phyloP scores from a whole-genome alignment of 768 basidiomycete species.

The Kwoniella mangroviensis region DNA sequence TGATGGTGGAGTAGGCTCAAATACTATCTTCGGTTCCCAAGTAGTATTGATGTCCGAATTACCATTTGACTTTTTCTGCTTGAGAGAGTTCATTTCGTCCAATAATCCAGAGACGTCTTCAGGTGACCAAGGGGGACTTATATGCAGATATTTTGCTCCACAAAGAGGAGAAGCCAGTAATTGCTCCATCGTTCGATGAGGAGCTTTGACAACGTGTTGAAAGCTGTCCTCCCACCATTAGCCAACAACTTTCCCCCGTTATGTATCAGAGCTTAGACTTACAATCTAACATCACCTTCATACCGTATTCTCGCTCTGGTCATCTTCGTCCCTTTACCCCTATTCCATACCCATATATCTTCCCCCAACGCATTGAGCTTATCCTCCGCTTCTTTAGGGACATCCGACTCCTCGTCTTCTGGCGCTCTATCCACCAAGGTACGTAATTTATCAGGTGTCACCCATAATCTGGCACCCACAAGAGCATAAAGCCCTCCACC shows the following conservation, averaged over 20 bases:
- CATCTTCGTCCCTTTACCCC: constrained; percentile 34
- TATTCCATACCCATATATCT: constrained; percentile 47
- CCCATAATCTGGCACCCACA: constrained; percentile 48
- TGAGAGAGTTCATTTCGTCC: constrained; percentile 10
- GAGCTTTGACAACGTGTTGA: constrained; percentile 33
- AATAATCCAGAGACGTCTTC: constrained; percentile 32
- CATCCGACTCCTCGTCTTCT: constrained; percentile 17
- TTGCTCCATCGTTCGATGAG: constrained; percentile 24
- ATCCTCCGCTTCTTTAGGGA: constrained; percentile 30
- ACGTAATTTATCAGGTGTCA: constrained; percentile 27
- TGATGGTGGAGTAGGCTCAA: constrained; percentile 44
- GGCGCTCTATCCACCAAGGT: constrained; percentile 38
- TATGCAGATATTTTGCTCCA: constrained; percentile 43
- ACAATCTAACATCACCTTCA: constrained; percentile 45
- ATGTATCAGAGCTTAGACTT: constrained; percentile 20
- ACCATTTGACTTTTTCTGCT: background rate
- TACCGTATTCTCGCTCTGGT: constrained; percentile 45
- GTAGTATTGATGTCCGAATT: background rate
- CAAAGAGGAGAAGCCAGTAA: constrained; percentile 32
- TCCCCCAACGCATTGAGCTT: constrained; percentile 29
- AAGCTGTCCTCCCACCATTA: constrained; percentile 27
- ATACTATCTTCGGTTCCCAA: constrained; percentile 50
- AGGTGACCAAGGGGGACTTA: constrained; percentile 42
- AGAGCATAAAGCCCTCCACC: constrained; percentile 49
- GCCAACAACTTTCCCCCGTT: background rate